Evolutionary conservation across 768 basidiomycete genomes (phyloP).

Genomic region (Rhodotorula toruloides): DNA sequence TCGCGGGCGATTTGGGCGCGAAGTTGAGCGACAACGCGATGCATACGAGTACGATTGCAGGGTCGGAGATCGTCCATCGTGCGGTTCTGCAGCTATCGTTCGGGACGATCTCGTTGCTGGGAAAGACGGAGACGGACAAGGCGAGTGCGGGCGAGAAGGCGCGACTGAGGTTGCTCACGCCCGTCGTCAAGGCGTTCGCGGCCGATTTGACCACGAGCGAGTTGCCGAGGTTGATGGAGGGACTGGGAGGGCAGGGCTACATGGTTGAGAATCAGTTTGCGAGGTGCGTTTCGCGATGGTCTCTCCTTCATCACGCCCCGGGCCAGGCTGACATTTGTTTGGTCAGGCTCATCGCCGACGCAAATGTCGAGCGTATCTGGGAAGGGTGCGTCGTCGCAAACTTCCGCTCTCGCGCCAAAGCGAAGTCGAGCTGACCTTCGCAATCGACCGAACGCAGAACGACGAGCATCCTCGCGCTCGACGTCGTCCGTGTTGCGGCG

Average conservation of each 20-base stretch:
- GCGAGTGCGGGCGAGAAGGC: conserved; percentile 51
- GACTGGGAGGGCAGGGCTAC: conserved; percentile 71
- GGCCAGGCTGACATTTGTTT: background rate
- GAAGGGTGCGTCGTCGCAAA: conserved; percentile 52
- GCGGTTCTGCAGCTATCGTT: conserved; percentile 63
- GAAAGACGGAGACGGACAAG: conserved; percentile 54
- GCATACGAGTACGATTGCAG: conserved; percentile 63
- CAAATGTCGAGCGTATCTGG: conserved; percentile 74
- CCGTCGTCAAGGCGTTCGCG: conserved; percentile 64
- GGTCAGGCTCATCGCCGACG: conserved; percentile 56
- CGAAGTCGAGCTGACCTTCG: background rate
- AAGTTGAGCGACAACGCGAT: conserved; percentile 57
- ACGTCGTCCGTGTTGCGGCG: conserved; percentile 58
- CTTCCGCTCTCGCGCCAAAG: conserved; percentile 37
- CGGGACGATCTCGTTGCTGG: conserved; percentile 58
- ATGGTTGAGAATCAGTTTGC: conserved; percentile 77
- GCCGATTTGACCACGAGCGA: conserved; percentile 60
- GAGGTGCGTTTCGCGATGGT: conserved; percentile 38
- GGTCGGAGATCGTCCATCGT: conserved; percentile 60
- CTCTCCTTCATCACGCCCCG: background rate
- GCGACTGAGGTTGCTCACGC: conserved; percentile 59
- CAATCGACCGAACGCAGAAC: background rate
- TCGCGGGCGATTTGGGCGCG: conserved; percentile 46
- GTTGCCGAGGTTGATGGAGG: conserved; percentile 69
- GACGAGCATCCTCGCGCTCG: conserved; percentile 61